Base-by-base conservation (phyloP, 257 asterid species). In the Fraxinus americana region DNA sequence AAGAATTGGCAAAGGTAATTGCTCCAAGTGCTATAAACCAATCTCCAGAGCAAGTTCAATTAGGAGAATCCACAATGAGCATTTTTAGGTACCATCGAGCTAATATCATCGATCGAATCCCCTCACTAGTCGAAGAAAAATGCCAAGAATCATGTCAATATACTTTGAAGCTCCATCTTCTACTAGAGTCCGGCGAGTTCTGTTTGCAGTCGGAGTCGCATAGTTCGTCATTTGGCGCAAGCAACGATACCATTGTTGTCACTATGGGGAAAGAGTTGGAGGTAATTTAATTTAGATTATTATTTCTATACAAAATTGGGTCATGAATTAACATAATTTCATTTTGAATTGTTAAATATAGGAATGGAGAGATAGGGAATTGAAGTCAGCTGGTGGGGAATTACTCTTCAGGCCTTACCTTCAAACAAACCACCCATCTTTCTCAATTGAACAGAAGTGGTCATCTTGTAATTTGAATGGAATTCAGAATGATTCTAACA, bases 91-190 rank as follows among this genome's bases (percentile, higher is more conserved):
- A 87, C 78, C 84, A 79, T 75, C 82, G 83, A 34, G 84, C 89
- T 71, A 84, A 79, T 67, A 74, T 77, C 70, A 79, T 52, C 19
- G 81, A 84, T 21, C 83, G 77, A 30, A 78, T 17, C 21, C 85
- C 87, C 57, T 78, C 83, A 5, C 13, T 35, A 34, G 48, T 36
- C 45, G 75, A 48, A 27, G 66, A 77, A 52, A 77, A 50, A 54
- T 69, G 30, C 72, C 71, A 70, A 77, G 84, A 85, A 76, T 78
- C 94, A 63, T 50, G 25, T 12, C 82, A 80, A 30, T 86, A 79
- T 78, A 86, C 91, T 67, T 70, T 89, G 66, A 80, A 84, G 75
- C 85, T 89, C 79, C 85, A 83, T 77, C 90, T 89, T 59, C 81
- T 85, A 71, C 85, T 89, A 1, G 88, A 82, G 25, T 66, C 86